phyloP scores from a whole-genome alignment of 352 stramenopile genomes.

The Phytophthora parvispora region DNA sequence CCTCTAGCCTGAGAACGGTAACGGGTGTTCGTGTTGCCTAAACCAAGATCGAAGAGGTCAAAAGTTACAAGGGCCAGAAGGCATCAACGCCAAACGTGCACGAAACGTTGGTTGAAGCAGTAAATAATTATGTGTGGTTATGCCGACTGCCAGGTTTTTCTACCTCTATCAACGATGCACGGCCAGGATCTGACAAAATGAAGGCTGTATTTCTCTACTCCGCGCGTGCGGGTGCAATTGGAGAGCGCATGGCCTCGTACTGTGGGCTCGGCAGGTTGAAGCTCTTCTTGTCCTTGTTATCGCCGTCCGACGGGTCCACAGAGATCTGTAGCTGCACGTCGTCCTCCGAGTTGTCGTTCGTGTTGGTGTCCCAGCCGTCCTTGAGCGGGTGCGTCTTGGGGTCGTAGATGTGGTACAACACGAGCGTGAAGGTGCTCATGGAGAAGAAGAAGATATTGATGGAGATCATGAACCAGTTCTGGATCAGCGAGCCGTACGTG shows the following conservation, averaged over 20 bases:
- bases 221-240: conserved; percentile 13
- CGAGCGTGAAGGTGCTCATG: conserved; percentile 29
- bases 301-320: not conserved
- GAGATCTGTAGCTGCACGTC: conserved; percentile 16
- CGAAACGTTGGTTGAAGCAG: not conserved
- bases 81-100: not conserved
- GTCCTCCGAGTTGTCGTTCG: conserved; percentile 15
- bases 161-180: too few species aligned
- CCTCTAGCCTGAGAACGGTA: not conserved
- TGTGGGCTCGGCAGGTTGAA: not conserved
- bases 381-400: conserved; percentile 39
- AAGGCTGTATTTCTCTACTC: conserved; percentile 33
- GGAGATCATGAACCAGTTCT: conserved; percentile 48
- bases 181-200: conserved; percentile 6
- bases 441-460: conserved; percentile 44
- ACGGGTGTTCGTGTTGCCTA: not conserved
- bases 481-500: conserved; percentile 47
- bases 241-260: conserved; percentile 4
- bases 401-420: conserved; percentile 38
- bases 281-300: conserved; percentile 11
- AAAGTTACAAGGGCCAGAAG: not conserved
- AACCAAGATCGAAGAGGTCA: not conserved
- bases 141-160: not conserved
- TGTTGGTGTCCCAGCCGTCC: conserved; percentile 18
- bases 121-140: conserved; percentile 10